Evolutionary conservation across 2,329 filamentous ascomycete species (phyloP), one percentile per base, ranked within the genome.

Genomic region (Exophiala sideris): DNA sequence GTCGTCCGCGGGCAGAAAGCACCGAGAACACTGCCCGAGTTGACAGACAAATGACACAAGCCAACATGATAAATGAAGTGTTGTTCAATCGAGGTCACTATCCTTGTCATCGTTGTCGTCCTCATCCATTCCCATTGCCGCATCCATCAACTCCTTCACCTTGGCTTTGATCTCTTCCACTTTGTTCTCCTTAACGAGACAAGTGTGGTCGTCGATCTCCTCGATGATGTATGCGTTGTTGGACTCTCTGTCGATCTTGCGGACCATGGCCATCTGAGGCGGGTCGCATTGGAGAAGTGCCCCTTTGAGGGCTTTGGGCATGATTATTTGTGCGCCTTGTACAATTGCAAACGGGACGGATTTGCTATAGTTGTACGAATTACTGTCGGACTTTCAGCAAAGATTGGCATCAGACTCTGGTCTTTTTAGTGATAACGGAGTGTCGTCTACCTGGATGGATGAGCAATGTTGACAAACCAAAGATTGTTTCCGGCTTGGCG

Each of bases 231-330:
- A 65, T 5, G 54, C 57, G 35, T 61, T 60, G 38, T 59, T 56
- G 12, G 57, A 52, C 50, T 65, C 62, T 11, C 54, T 45, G 50
- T 65, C 57, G 52, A 65, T 63, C 56, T 64, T 63, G 14, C 56
- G 57, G 10, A 65, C 60, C 62, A 65, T 64, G 16, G 63, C 63
- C 63, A 65, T 65, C 45, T 65, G 63, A 33, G 63, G 63, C 29
- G 63, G 63, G 45, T 65, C 63, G 49, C 63, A 65, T 52, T 65
- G 63, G 18, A 65, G 56, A 33, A 65, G 57, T 6, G 61, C 61
- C 48, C 63, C 62, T 51, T 61, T 65, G 35, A 59, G 47, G 29
- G 62, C 62, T 56, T 60, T 62, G 9, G 62, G 62, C 62, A 65
- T 65, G 24, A 4, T 29, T 5, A 5, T 29, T 29, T 29, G 2